A percentile compares a stretch with the other conserved stretches of the same genome.
phyloP scores from a whole-genome alignment of 2,329 filamentous ascomycete species.

The Geosmithia putterillii region DNA sequence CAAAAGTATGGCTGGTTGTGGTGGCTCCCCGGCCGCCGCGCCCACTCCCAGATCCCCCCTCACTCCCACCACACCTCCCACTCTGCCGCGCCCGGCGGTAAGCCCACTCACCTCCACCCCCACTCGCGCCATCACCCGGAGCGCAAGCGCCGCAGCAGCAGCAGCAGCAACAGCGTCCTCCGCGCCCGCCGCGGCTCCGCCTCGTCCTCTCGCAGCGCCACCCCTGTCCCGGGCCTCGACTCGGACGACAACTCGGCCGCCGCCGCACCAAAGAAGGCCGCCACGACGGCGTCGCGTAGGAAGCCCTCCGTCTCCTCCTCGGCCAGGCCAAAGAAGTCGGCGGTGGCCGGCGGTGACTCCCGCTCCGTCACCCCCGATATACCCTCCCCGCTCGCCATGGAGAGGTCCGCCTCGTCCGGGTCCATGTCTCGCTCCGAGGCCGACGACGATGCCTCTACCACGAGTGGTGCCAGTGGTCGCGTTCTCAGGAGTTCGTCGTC shows the following conservation, averaged over 20 bases:
- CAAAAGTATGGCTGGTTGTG: conserved; percentile 65
- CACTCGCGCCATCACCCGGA: conserved; percentile 23
- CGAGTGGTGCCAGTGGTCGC: conserved; percentile 4
- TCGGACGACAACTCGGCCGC: conserved; percentile 28
- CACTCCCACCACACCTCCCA: conserved; percentile 12
- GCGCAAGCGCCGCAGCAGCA: conserved; percentile 37
- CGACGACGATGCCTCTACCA: no score
- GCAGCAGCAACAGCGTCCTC: conserved; percentile 22
- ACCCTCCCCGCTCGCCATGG: conserved; percentile 38
- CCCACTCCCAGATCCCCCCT: conserved; percentile 13
- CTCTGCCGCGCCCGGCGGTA: conserved; percentile 14
- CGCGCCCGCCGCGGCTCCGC: conserved; percentile 35
- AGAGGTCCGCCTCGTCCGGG: conserved; percentile 23
- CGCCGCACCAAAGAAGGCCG: conserved; percentile 27
- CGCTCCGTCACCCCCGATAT: conserved; percentile 42
- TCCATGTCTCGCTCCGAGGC: conserved; percentile 9
- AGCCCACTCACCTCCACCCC: conserved; percentile 15
- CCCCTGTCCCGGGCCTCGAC: conserved; percentile 27
- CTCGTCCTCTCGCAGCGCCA: conserved; percentile 36
- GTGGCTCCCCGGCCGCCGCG: conserved; percentile 63
- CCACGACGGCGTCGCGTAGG: no score
- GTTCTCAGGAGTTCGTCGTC: conserved; percentile 9
- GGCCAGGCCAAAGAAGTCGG: conserved; percentile 22
- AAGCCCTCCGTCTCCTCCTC: no score
- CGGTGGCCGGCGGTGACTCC: conserved; percentile 24